Evolutionary conservation across 164 flowering plant species (phyloP).

Genomic region (Stephania japonica): DNA sequence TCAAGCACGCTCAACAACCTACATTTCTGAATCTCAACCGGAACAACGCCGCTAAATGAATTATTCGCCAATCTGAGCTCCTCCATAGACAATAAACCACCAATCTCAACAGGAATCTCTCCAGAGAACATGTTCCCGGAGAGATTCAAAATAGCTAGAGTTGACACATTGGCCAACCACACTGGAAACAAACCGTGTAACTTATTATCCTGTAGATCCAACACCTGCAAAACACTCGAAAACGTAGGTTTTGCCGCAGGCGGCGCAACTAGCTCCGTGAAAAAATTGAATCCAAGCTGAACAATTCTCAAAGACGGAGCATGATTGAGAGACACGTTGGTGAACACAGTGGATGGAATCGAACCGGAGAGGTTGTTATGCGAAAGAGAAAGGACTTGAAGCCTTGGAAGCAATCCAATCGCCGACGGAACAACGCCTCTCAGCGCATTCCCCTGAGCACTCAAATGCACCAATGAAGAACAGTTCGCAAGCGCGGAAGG

Average conservation of each 20-base stretch:
- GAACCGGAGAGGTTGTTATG: constrained; percentile 55
- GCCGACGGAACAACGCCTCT: constrained; percentile 62
- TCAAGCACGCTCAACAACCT: constrained; percentile 43
- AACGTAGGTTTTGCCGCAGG: constrained; percentile 21
- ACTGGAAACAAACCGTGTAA: constrained; percentile 51
- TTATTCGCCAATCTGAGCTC: constrained; percentile 64
- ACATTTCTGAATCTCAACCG: constrained; percentile 36
- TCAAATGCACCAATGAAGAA: constrained; percentile 60
- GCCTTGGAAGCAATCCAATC: constrained; percentile 45
- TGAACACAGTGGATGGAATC: constrained; percentile 46
- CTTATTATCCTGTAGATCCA: constrained; percentile 57
- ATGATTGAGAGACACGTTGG: constrained; percentile 29
- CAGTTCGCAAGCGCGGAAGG: constrained; percentile 81
- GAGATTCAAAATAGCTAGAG: constrained; percentile 40
- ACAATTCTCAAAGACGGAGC: constrained; percentile 46
- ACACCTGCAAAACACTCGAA: constrained; percentile 39
- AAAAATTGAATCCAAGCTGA: constrained; percentile 56
- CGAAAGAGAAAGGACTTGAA: constrained; percentile 61
- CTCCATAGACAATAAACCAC: constrained; percentile 35
- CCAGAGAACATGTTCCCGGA: constrained; percentile 50
- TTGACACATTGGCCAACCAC: constrained; percentile 40
- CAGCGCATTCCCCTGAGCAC: constrained; percentile 53
- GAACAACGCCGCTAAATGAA: constrained; percentile 44
- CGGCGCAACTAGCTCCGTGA: constrained; percentile 50
- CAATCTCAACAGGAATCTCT: constrained; percentile 34